phyloP scores from a whole-genome alignment of 306 rosid genomes.

The Amphicarpaea edgeworthii region DNA sequence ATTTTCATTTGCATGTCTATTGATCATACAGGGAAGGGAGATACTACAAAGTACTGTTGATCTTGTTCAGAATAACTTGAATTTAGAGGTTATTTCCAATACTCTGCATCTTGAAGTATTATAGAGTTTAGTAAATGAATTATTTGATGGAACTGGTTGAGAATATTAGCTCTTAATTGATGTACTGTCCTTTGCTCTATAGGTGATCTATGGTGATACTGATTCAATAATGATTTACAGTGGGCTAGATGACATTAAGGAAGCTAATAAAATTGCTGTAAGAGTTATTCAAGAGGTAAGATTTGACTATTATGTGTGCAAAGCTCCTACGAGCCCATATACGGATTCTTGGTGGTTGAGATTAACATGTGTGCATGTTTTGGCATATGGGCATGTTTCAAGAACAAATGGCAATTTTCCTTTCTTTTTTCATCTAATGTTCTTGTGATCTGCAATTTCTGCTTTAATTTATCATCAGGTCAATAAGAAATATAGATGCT shows the following conservation, averaged over 20 bases:
- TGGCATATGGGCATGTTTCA: constrained; percentile 17
- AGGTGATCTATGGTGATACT: constrained; percentile 98
- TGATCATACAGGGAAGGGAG: constrained; percentile 88
- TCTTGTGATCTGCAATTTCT: constrained; percentile 36
- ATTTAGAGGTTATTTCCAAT: constrained; percentile 78
- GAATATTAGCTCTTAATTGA: constrained; percentile 44
- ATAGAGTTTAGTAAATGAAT: constrained; percentile 21
- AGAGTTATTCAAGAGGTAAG: constrained; percentile 95
- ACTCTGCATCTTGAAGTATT: constrained; percentile 44
- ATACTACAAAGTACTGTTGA: constrained; percentile 95
- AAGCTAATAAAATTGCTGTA: constrained; percentile 80
- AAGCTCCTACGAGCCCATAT: constrained; percentile 38
- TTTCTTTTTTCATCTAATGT: background rate
- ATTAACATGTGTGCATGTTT: too few species aligned
- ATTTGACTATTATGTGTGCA: constrained; percentile 35
- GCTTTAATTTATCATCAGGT: constrained; percentile 63
- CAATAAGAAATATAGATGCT: constrained; percentile 87
- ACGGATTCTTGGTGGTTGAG: constrained; percentile 30
- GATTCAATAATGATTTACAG: constrained; percentile 98
- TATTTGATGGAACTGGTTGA: constrained; percentile 34
- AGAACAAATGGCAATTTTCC: constrained; percentile 10
- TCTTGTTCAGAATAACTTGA: constrained; percentile 90
- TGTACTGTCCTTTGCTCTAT: constrained; percentile 43
- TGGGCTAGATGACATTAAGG: constrained; percentile 84
- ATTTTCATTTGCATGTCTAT: constrained; percentile 41